Evolutionary conservation across 139 green algal genomes (phyloP).

Genomic region (Chlamydomonas schloesseri): DNA sequence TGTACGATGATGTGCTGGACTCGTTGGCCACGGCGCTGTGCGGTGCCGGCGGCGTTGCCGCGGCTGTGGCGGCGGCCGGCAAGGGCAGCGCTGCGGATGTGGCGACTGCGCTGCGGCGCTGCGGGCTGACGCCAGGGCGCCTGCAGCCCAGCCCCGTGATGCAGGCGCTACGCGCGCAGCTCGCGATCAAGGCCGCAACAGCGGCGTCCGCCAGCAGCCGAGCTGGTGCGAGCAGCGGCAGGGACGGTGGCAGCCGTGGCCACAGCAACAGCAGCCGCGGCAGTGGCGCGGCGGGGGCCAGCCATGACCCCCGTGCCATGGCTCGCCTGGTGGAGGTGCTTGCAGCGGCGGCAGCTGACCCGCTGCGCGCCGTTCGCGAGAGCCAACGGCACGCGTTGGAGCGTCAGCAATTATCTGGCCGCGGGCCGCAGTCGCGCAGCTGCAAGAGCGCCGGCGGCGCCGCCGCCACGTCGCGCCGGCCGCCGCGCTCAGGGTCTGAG

Average conservation of each 20-base stretch:
- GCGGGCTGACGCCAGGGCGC: background rate
- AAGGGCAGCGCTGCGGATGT: background rate
- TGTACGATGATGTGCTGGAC: constrained; percentile 37
- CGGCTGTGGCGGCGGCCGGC: background rate
- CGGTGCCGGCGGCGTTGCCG: background rate
- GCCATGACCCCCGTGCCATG: too few relatives aligned
- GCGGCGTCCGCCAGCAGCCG: background rate
- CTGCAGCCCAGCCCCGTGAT: constrained; percentile 29
- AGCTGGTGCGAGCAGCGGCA: background rate
- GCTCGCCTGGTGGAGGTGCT: too few relatives aligned
- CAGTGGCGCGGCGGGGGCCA: too few relatives aligned
- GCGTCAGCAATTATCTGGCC: too few relatives aligned
- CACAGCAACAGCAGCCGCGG: too few relatives aligned
- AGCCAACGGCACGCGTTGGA: too few relatives aligned
- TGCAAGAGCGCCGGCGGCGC: too few relatives aligned
- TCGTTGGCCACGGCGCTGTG: background rate
- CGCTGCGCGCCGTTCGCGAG: too few relatives aligned
- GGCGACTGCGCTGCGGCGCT: background rate
- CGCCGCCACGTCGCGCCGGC: too few relatives aligned
- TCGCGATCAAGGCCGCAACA: background rate
- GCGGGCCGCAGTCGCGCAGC: too few relatives aligned
- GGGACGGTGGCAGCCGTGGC: background rate
- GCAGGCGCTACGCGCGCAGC: constrained; percentile 2
- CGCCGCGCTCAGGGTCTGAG: too few relatives aligned
- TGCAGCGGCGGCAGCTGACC: too few relatives aligned